Base-by-base conservation (phyloP, 495 filamentous ascomycete genomes). In the Penicillium paxilli region DNA sequence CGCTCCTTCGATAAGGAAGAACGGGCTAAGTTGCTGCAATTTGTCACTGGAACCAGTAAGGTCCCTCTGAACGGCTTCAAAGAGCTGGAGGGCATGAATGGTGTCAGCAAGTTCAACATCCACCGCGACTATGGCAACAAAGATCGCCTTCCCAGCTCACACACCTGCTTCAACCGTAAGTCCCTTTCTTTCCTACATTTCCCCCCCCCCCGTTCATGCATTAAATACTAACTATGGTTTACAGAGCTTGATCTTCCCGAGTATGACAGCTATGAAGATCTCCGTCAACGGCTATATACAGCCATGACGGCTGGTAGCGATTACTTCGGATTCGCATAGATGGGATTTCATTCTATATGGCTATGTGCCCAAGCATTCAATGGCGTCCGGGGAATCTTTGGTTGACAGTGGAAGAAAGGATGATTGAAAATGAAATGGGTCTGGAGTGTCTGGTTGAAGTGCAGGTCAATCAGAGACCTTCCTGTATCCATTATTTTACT, bases 131-230 rank as follows among this genome's bases (percentile, higher is more conserved):
- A 96, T 72, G 94, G 94, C 55, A 96, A 88, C 80, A 98, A 97
- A 74, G 92, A 98, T 66, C 87, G 95, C 50, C 83, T 99, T 49
- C 94, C 94, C 57, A 95, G 89, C 65, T 93, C 91, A 38, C 94
- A 99, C 71, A 99, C 94, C 50, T 99, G 94, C 78, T 99, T 99
- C 77, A 99, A 99, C 70, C 94, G 92, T 97, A 83, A 90, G 91
- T 90, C n/a, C n/a, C n/a, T n/a, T 40, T 45, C 45, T 10, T 4
- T 4, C 30, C 26, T 24, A 23, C 41, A 4, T 21, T 14, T 17
- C 23, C 16, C 17, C 5, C 37, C 9, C 19, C 3, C 21, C 6
- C 10, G 37, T 40, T 47, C 28, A 17, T 48, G 30, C 49, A 32
- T 14, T 51, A 40, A 22, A 9, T 57, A 52, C 72, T 80, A 72